Evolutionary conservation across 179 eudicot genomes (phyloP), one percentile per base, ranked within the genome.

Genomic region (Heliamphora pulchella): DNA sequence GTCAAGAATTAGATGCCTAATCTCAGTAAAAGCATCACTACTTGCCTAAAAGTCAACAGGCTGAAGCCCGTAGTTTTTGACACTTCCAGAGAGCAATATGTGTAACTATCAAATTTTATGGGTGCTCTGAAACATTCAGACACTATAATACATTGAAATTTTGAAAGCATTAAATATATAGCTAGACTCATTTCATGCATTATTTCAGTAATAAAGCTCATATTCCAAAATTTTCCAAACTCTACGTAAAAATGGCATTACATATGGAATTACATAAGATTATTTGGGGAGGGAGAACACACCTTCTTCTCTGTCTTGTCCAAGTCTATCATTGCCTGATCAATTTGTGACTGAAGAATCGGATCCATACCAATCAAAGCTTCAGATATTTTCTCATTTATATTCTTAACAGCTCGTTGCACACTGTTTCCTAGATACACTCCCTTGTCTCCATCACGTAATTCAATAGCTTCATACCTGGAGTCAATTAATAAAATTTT

Each of bases 241-340:
- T 59, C 47, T 47, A 55, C 2, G 68, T 48, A 70, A 67, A 9
- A 54, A n/a, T 18, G 55, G 58, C 46, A 41, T 69, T 10, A 22
- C 11, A 41, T 13, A 13, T 53, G 75, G 39, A 55, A 71, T 14
- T 4, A 77, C 18, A 76, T 22, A 11, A 67, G 17, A 69, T 6
- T 54, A 75, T 18, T 67, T 31, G 11, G 54, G 76, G 73, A 57
- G 70, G 61, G 44, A 50, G 48, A 54, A 67, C 55, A 63, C 79
- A 96, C 99, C 98, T 96, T 96, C 73, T 92, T 96, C 86, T 96
- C 99, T 57, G 98, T 94, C 86, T 94, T 96, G 86, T 96, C 99
- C 87, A 96, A 86, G 84, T 96, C 99, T 70, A 96, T 87, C 99
- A 96, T 92, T 83, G 84, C 97, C 83, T 95, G 98, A 78, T 95